These are phyloP conservation scores for Cylindrodendrum hubeiense DNA, from an alignment of 2,329 filamentous ascomycete genomes.

Conservation along the genomic window DNA sequence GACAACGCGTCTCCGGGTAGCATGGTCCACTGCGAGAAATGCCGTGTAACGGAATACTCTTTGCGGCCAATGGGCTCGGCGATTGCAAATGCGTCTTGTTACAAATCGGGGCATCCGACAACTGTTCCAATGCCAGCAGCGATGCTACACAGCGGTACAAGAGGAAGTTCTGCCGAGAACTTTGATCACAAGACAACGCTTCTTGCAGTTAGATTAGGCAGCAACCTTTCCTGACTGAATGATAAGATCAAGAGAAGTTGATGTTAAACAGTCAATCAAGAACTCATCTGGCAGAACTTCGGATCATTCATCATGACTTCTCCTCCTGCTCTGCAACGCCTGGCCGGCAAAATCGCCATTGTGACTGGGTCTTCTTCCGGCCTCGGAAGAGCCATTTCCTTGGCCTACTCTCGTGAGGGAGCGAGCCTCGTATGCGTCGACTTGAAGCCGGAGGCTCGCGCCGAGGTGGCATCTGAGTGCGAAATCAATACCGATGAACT, in stretches of 20 bases:
- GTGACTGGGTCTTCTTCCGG: conserved; percentile 61
- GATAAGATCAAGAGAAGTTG: background rate
- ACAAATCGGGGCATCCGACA: background rate
- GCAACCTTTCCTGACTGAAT: background rate
- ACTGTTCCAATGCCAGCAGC: background rate
- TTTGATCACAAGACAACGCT: conserved; percentile 4
- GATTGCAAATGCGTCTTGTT: background rate
- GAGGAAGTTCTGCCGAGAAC: conserved; percentile 17
- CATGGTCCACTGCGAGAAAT: background rate
- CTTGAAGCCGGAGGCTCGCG: conserved; percentile 44
- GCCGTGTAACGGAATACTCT: background rate
- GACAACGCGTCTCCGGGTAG: background rate
- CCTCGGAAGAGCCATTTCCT: conserved; percentile 59
- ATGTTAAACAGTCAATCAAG: background rate
- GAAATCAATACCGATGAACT: conserved; percentile 47
- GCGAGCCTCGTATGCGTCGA: conserved; percentile 58
- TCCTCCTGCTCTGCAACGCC: conserved; percentile 11
- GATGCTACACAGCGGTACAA: background rate
- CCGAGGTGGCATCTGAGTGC: conserved; percentile 43
- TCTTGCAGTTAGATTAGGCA: conserved; percentile 6
- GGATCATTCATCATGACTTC: background rate
- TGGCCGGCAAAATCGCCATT: conserved; percentile 50
- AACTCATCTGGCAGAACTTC: background rate
- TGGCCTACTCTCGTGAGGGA: conserved; percentile 57
- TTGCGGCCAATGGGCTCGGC: background rate